A percentile compares a stretch with the other conserved stretches of the same genome.
Conservation (phyloP, 768 basidiomycete species). For the Glaciozyma martinii region DNA sequence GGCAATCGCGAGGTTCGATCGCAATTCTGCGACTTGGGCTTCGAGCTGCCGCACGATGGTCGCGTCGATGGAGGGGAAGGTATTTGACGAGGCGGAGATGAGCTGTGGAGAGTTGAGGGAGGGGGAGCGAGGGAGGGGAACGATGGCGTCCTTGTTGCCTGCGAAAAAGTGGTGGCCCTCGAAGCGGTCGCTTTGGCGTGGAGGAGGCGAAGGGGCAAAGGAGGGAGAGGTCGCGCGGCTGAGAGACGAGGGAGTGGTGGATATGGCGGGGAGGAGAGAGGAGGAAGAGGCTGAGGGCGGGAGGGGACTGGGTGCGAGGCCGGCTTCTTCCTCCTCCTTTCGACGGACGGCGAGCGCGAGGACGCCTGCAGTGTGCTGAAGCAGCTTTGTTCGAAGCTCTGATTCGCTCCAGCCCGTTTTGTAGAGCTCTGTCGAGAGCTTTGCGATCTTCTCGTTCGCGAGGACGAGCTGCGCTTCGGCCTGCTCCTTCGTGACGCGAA, state of each 20-base stretch:
- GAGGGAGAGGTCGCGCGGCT: neutral
- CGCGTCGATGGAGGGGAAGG: constrained; percentile 9
- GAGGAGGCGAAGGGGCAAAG: neutral
- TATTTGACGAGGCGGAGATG: neutral
- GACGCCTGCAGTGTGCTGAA: constrained; percentile 76
- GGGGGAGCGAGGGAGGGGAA: constrained; percentile 45
- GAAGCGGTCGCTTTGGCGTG: constrained; percentile 41
- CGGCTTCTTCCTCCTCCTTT: constrained; percentile 46
- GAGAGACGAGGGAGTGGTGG: neutral
- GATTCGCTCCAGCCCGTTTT: constrained; percentile 56
- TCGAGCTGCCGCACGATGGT: constrained; percentile 46
- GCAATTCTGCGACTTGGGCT: constrained; percentile 49
- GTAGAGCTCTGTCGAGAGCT: constrained; percentile 62
- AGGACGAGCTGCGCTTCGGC: constrained; percentile 61
- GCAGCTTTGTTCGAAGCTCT: constrained; percentile 55
- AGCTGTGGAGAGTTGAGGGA: neutral
- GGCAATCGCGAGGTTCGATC: constrained; percentile 34
- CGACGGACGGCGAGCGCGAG: constrained; percentile 60
- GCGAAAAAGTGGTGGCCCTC: constrained; percentile 79
- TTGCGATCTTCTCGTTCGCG: constrained; percentile 63
- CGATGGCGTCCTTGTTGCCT: constrained; percentile 60
- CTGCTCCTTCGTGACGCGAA: constrained; percentile 43
- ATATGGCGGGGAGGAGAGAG: neutral
- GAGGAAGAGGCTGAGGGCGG: neutral
- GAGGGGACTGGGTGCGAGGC: neutral